These are phyloP conservation scores for Alnus rubra DNA, from an alignment of 306 rosid species.

Conservation along the genomic window DNA sequence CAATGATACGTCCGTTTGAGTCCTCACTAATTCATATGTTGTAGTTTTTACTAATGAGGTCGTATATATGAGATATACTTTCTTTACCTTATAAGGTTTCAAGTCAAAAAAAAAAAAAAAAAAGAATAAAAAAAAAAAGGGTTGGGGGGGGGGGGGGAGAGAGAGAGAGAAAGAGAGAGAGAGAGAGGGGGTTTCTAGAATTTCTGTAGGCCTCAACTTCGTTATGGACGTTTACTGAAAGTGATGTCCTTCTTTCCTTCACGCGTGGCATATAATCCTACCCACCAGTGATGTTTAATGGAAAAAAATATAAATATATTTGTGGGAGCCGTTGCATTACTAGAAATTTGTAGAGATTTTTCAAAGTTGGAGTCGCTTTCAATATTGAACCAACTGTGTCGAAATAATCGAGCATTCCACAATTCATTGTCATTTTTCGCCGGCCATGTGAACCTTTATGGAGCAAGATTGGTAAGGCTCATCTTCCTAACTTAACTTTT, in stretches of 20 bases:
- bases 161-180: no score
- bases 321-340: slow-evolving; percentile 13
- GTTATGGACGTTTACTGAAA: neutral
- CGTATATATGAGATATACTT: no score
- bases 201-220: neutral
- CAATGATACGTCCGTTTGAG: no score
- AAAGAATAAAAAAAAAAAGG: no score
- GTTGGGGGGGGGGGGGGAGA: no score
- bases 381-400: slow-evolving; percentile 32
- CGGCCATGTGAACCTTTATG: slow-evolving; percentile 40
- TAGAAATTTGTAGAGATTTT: neutral
- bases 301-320: neutral
- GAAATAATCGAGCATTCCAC: slow-evolving; percentile 14
- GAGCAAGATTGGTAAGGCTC: slow-evolving; percentile 47
- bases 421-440: slow-evolving; percentile 17
- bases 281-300: neutral
- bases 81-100: no score
- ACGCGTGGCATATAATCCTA: slow-evolving; percentile 3
- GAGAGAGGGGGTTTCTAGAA: no score
- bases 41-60: no score
- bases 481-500: slow-evolving; percentile 43
- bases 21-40: no score
- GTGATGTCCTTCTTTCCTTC: neutral
- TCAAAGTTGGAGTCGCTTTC: slow-evolving; percentile 29
- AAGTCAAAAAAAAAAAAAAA: no score